A percentile compares a stretch with the other conserved stretches of the same genome.
phyloP scores from a whole-genome alignment of 176 grass and related monocot species.

The Poa annua region DNA sequence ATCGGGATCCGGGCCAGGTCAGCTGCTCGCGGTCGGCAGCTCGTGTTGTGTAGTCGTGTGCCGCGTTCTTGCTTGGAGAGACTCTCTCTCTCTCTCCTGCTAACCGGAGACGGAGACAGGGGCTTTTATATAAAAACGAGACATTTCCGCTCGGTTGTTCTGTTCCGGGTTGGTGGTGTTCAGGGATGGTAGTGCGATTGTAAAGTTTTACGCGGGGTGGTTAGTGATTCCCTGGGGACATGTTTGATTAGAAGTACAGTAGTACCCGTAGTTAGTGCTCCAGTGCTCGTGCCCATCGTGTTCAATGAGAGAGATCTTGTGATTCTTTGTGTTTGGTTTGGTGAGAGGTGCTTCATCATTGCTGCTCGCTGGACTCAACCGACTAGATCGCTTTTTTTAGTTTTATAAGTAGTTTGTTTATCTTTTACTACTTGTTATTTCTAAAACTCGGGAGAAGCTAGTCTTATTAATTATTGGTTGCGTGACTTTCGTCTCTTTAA shows the following conservation, averaged over 20 bases:
- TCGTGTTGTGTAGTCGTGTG: background rate
- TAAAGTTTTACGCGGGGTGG: background rate
- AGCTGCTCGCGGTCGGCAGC: constrained; percentile 32
- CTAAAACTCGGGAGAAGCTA: background rate
- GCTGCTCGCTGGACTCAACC: background rate
- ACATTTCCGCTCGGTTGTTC: constrained; percentile 27
- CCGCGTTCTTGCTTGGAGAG: constrained; percentile 29
- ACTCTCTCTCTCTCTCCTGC: constrained; percentile 38
- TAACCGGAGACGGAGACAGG: constrained; percentile 47
- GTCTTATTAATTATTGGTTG: background rate
- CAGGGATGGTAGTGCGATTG: background rate
- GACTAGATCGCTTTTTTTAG: background rate
- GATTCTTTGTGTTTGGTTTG: background rate
- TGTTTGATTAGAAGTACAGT: constrained; percentile 19
- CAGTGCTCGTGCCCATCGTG: constrained; percentile 23
- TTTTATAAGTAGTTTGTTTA: background rate
- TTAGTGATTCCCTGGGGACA: background rate
- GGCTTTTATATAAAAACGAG: constrained; percentile 43
- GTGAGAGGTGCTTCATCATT: constrained; percentile 6
- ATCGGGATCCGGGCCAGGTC: constrained; percentile 30
- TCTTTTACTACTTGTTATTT: background rate
- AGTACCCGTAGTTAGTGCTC: background rate
- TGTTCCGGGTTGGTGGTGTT: constrained; percentile 41
- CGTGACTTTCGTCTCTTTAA: too few relatives aligned
- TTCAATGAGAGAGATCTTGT: constrained; percentile 10